These are phyloP conservation scores for barrel medic (Medicago truncatula) DNA, from an alignment of 306 rosid species.

Conservation along the genomic window MtrunA17r5.0-ANR NC_053048.1:46168001-46168500, in stretches of 20 bases:
- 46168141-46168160: background rate
- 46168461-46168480: too few relatives aligned
- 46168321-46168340: background rate
- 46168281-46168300: background rate
- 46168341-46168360: background rate
- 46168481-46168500: background rate
- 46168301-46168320: background rate
- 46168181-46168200: slow-evolving; percentile 95
- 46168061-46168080: slow-evolving; percentile 1
- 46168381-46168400: too few relatives aligned
- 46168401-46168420: background rate
- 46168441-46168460: too few relatives aligned
- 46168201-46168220: slow-evolving; percentile 94
- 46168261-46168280: background rate
- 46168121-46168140: background rate
- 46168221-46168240: slow-evolving; percentile 91
- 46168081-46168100: slow-evolving; percentile 18
- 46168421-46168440: background rate
- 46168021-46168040: slow-evolving; percentile 18
- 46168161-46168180: slow-evolving; percentile 46
- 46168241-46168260: slow-evolving; percentile 90
- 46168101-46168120: slow-evolving; percentile 29
- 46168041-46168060: slow-evolving; percentile 14
- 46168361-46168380: too few relatives aligned
- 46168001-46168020: background rate